phyloP scores from a whole-genome alignment of 768 basidiomycete genomes.

The Tricholoma bakamatsutake region DNA sequence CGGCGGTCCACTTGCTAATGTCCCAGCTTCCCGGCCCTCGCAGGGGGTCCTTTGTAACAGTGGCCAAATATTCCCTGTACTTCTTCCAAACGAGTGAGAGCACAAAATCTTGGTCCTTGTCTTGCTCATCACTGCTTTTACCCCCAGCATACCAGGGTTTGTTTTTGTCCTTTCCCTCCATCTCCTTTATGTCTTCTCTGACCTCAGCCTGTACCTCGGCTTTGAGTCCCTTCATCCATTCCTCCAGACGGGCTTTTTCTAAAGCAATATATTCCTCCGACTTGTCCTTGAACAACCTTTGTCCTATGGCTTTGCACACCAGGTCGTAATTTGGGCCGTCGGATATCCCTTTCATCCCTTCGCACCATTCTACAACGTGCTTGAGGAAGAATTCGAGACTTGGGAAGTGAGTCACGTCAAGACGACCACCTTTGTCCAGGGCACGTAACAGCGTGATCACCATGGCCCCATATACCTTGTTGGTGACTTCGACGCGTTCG shows the following conservation, averaged over 20 bases:
- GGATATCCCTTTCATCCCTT: slow-evolving; percentile 15
- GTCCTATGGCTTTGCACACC: slow-evolving; percentile 30
- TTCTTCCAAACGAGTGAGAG: slow-evolving; percentile 31
- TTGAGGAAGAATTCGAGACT: slow-evolving; percentile 28
- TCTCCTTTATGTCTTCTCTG: slow-evolving; percentile 15
- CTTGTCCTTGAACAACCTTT: slow-evolving; percentile 25
- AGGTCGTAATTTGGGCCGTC: slow-evolving; percentile 20
- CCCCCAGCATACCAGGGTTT: slow-evolving; percentile 27
- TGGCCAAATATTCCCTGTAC: slow-evolving; percentile 26
- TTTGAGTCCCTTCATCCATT: slow-evolving; percentile 22
- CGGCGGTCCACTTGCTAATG: slow-evolving; percentile 28
- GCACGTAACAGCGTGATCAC: slow-evolving; percentile 28
- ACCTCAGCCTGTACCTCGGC: slow-evolving; percentile 17
- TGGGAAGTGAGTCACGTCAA: slow-evolving; percentile 25
- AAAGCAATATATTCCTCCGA: slow-evolving; percentile 19
- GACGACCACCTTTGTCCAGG: slow-evolving; percentile 22
- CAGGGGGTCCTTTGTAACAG: slow-evolving; percentile 20
- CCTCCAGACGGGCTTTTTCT: slow-evolving; percentile 25
- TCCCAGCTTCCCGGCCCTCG: slow-evolving; percentile 29
- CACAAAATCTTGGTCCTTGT: slow-evolving; percentile 18
- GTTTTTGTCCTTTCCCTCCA: slow-evolving; percentile 12
- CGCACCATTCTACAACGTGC: slow-evolving; percentile 20
- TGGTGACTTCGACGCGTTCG: slow-evolving; percentile 23
- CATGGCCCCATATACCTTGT: slow-evolving; percentile 28
- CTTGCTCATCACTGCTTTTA: slow-evolving; percentile 18